Percentiles rank a stretch among this genome's conserved stretches.
These are phyloP conservation scores for Macaranga tanarius DNA, from an alignment of 441 rosid species.

Conservation along the genomic window DNA sequence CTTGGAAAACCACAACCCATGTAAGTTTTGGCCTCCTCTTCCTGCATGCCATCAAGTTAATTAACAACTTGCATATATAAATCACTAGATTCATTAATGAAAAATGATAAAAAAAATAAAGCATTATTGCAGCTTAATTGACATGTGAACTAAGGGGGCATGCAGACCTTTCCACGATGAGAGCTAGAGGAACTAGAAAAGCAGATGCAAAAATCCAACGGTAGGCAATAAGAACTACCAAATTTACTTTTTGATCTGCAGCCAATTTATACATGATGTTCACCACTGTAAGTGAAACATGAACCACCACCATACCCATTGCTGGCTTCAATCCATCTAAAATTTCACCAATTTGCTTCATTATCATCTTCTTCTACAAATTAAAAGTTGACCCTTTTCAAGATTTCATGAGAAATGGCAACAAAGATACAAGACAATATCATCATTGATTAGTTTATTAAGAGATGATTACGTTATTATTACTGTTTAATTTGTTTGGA, in stretches of 20 bases:
- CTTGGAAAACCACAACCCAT: conserved; percentile 9
- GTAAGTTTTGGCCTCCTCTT: conserved; percentile 21
- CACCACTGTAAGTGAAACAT: conserved; percentile 10
- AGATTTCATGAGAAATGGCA: no score
- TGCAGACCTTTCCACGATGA: conserved; percentile 34
- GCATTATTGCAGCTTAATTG: no score
- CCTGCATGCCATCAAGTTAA: conserved; percentile 3
- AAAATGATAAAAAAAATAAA: not conserved
- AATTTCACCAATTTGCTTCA: not conserved
- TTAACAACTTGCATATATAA: no score
- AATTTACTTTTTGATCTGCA: conserved; percentile 28
- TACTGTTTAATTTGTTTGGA: no score
- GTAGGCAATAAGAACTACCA: conserved; percentile 29
- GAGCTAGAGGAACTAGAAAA: conserved; percentile 33
- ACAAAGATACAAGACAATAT: no score
- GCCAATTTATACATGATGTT: conserved; percentile 28
- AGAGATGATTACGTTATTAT: no score
- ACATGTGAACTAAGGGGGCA: not conserved
- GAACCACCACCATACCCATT: conserved; percentile 27
- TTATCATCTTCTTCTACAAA: not conserved
- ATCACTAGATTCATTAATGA: not conserved
- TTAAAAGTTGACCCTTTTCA: no score
- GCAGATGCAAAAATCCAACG: conserved; percentile 26
- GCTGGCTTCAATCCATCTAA: conserved; percentile 12
- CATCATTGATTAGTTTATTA: no score